Base-by-base conservation (phyloP, 345 rosid species). In the Dipteronia dyeriana region DNA sequence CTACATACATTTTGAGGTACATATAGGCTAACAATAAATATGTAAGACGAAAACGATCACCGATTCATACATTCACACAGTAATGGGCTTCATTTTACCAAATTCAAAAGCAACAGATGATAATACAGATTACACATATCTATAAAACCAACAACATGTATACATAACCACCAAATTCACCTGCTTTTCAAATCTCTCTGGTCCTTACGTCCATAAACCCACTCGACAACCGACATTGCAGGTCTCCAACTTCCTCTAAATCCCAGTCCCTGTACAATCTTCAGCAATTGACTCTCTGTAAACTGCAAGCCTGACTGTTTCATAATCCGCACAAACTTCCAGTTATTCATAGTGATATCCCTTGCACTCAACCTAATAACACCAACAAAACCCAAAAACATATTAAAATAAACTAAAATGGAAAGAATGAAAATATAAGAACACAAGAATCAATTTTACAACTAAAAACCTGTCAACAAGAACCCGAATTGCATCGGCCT, bases 321-420 rank as follows among this genome's bases (percentile, higher is more conserved):
- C 97, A 95, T 93, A 81, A 93, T 91, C 86, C 89, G 90, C 68
- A 91, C 91, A 82, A 95, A 87, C 83, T 95, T 95, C 98, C 99
- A 95, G 74, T 92, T 93, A 84, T 74, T 88, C 84, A 82, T 81
- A 71, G 85, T 92, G 9, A 92, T 86, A 16, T 92, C 88, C 77
- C 88, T 89, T 60, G 78, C 80, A 80, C 97, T 87, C 85, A 95
- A 87, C 83, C 98, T 95, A 81, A 76, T 49, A 60, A 4, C 61
- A 66, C 47, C 26, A 77, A 13, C n/a, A 76, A 17, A 17, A 38
- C 25, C 22, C 39, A 73, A 65, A 51, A 17, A n/a, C 20, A 45
- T 20, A 41, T 3, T 53, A 74, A 2, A 39, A 31, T 39, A 73
- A 23, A 51, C 59, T 16, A 38, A 68, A 26, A 26, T 73, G 5